Evolutionary conservation across 108 stramenopile genomes (phyloP).

Genomic region (Skeletonema costatum): DNA sequence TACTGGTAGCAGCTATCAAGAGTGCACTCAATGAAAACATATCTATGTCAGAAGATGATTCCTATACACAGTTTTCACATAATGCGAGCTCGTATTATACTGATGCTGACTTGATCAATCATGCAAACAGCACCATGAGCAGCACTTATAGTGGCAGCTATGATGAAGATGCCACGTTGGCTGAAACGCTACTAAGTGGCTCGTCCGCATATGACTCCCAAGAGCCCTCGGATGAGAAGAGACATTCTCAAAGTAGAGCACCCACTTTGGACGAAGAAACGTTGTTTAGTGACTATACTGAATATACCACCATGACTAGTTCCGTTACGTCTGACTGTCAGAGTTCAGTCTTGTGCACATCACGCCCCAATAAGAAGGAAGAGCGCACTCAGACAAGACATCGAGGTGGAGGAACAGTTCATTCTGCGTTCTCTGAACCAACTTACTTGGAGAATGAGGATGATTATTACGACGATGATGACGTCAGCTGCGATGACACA

Average conservation of each 20-base stretch:
- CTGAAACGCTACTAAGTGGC: background rate
- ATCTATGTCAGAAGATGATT: background rate
- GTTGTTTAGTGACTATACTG: background rate
- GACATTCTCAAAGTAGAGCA: background rate
- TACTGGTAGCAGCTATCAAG: background rate
- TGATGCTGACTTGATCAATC: background rate
- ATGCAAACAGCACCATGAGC: background rate
- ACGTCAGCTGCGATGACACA: background rate
- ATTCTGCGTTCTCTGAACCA: background rate
- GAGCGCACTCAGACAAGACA: background rate
- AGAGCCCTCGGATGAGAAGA: background rate
- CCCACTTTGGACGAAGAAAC: background rate
- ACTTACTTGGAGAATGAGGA: background rate
- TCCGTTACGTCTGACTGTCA: background rate
- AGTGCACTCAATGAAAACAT: background rate
- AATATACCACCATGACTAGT: background rate
- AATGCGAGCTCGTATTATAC: background rate
- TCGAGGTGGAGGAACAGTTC: background rate
- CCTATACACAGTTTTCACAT: background rate
- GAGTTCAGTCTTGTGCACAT: no score
- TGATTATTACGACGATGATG: background rate
- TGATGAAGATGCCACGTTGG: background rate
- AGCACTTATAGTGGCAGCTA: background rate
- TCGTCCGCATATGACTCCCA: background rate
- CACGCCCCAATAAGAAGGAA: background rate